Conservation (phyloP, 1,284 basidiomycete species). For the Porodaedalea pini region DNA sequence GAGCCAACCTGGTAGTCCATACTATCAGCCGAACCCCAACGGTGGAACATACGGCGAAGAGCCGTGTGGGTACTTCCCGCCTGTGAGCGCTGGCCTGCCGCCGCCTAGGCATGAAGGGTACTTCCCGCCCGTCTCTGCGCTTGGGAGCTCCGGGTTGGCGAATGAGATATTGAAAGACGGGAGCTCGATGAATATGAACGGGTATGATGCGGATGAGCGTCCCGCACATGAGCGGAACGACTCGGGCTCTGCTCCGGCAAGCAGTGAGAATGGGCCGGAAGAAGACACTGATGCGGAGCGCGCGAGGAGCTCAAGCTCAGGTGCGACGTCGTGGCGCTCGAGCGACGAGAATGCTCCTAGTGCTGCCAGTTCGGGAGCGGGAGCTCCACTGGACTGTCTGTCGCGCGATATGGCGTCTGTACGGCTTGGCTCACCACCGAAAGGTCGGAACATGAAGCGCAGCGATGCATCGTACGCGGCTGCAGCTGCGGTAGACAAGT, state of each 20-base stretch:
- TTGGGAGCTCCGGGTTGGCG: conserved; percentile 32
- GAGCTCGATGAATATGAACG: conserved; percentile 13
- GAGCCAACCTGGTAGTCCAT: conserved; percentile 15
- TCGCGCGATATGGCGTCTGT: too few relatives aligned
- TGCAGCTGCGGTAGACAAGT: background rate
- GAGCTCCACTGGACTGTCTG: too few relatives aligned
- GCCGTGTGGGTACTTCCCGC: conserved; percentile 44
- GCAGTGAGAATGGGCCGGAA: background rate
- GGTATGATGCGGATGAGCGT: background rate
- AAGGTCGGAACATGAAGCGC: background rate
- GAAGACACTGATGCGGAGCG: conserved; percentile 1
- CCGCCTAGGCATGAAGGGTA: conserved; percentile 21
- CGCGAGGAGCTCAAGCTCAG: conserved; percentile 10
- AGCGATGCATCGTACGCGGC: background rate
- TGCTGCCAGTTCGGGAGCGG: background rate
- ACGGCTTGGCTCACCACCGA: conserved; percentile 6
- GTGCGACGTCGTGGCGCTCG: conserved; percentile 17
- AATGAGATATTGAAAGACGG: conserved; percentile 40
- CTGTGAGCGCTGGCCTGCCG: conserved; percentile 25
- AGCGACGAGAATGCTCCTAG: conserved; percentile 9
- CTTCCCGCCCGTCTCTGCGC: conserved; percentile 33
- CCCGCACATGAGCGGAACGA: conserved; percentile 11
- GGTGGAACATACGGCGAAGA: conserved; percentile 21
- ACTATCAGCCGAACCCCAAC: background rate
- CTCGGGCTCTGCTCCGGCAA: conserved; percentile 4